These are phyloP conservation scores for Cordyceps fumosorosea DNA, from an alignment of 2,329 filamentous ascomycete genomes.

Conservation along the genomic window DNA sequence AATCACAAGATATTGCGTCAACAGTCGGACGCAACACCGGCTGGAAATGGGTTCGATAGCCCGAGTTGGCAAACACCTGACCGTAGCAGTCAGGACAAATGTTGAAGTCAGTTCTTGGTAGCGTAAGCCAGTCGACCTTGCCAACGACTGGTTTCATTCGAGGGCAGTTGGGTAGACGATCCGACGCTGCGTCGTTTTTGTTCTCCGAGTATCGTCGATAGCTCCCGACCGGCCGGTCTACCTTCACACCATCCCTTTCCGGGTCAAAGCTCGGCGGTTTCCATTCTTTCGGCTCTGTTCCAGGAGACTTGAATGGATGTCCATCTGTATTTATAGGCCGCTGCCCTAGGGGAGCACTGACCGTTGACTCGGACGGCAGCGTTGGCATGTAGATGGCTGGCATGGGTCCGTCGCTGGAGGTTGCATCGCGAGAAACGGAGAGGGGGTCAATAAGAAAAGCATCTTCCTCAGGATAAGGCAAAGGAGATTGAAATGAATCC, in stretches of 20 bases:
- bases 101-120: constrained; percentile 65
- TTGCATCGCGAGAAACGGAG: constrained; percentile 11
- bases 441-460: constrained; percentile 18
- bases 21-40: constrained; percentile 50
- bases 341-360: not conserved
- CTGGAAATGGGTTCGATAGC: constrained; percentile 60
- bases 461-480: constrained; percentile 36
- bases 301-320: constrained; percentile 2
- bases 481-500: constrained; percentile 15
- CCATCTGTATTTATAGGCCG: not conserved
- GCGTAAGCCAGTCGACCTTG: constrained; percentile 72
- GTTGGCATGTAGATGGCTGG: constrained; percentile 22
- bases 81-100: constrained; percentile 79
- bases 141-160: constrained; percentile 55
- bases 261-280: constrained; percentile 41
- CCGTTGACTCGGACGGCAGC: constrained; percentile 1
- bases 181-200: constrained; percentile 22
- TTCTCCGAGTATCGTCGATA: constrained; percentile 49
- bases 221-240: constrained; percentile 37
- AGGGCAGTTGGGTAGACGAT: constrained; percentile 61
- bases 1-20: constrained; percentile 63
- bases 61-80: constrained; percentile 59
- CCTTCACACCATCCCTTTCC: constrained; percentile 24
- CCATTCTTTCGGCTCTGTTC: constrained; percentile 31
- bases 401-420: constrained; percentile 1